Evolutionary conservation across 345 rosid species (phyloP), one percentile per base, ranked within the genome.

Genomic region (Mangifera indica): DNA sequence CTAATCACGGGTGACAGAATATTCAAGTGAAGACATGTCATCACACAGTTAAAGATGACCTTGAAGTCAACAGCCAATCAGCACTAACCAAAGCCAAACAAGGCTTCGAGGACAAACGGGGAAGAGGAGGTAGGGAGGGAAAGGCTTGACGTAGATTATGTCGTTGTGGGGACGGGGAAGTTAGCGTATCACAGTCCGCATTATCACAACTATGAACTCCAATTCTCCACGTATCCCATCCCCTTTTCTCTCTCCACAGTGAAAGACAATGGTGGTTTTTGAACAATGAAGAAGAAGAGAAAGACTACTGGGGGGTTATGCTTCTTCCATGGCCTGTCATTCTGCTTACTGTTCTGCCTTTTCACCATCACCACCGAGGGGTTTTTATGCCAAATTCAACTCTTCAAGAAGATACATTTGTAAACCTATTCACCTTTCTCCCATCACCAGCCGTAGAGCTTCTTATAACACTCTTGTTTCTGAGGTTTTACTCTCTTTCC

Each of bases 251-350:
- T 22, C 69, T 18, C 48, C n/a, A 32, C 51, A 54, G 24, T 42
- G 69, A 48, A 63, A 21, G 79, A 81, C 77, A 71, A 88, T 81
- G 88, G 80, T 37, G 77, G 69, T 46, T 37, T 77, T 68, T 75
- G 82, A 74, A 79, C 67, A 73, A 88, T 82, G 93, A 86, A 60
- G 85, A 79, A 76, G 85, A 83, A 79, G 72, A 69, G 76, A 22
- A 66, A 71, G 72, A 60, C 53, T 63, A 73, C 14, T 12, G 51
- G 29, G 40, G 57, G 67, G 86, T 81, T 83, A 77, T 82, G 89
- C 79, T 67, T 76, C 72, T 85, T 67, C 81, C 94, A 93, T 93
- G 98, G 98, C 96, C 85, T 77, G 83, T 77, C 81, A 74, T 82
- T 84, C 70, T 67, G 78, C 86, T 78, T 69, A 70, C 80, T 78